Percentiles rank a stretch among this genome's conserved stretches.
phyloP scores from a whole-genome alignment of 1,139 yeast species.

The Yamadazyma aaseri region DNA sequence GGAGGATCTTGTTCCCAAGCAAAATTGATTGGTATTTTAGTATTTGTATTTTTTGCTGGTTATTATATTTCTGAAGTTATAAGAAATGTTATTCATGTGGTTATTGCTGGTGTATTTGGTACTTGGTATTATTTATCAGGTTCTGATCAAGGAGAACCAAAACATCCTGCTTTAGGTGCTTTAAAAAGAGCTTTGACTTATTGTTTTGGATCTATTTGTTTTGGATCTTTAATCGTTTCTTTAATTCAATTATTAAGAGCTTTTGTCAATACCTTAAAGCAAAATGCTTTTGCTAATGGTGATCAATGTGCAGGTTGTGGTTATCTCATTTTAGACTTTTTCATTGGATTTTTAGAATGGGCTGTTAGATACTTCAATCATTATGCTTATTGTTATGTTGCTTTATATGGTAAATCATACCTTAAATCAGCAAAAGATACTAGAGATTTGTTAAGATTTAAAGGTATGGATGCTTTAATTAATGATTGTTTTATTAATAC shows the following conservation, averaged over 20 bases:
- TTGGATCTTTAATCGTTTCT: constrained; percentile 82
- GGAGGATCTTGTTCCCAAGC: constrained; percentile 70
- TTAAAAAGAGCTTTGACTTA: constrained; percentile 80
- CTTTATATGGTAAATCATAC: constrained; percentile 82
- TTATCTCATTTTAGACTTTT: constrained; percentile 55
- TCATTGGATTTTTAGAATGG: constrained; percentile 72
- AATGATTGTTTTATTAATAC: constrained; percentile 82
- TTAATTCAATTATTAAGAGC: constrained; percentile 61
- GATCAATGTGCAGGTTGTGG: constrained; percentile 55
- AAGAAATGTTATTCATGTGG: constrained; percentile 79
- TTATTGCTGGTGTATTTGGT: constrained; percentile 84
- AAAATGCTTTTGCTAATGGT: constrained; percentile 56
- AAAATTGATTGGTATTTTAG: constrained; percentile 63
- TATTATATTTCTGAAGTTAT: constrained; percentile 83
- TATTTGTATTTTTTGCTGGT: constrained; percentile 82
- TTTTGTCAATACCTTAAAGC: constrained; percentile 44
- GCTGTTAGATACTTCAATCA: constrained; percentile 82
- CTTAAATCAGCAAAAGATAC: constrained; percentile 78
- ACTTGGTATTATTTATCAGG: constrained; percentile 84
- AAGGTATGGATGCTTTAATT: constrained; percentile 84
- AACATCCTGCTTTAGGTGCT: constrained; percentile 78
- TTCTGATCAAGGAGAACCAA: constrained; percentile 80
- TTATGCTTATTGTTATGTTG: constrained; percentile 85
- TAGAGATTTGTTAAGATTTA: constrained; percentile 70
- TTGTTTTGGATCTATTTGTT: constrained; percentile 87